phyloP scores from a whole-genome alignment of 176 grass and related monocot species.

The Lolium multiflorum region DNA sequence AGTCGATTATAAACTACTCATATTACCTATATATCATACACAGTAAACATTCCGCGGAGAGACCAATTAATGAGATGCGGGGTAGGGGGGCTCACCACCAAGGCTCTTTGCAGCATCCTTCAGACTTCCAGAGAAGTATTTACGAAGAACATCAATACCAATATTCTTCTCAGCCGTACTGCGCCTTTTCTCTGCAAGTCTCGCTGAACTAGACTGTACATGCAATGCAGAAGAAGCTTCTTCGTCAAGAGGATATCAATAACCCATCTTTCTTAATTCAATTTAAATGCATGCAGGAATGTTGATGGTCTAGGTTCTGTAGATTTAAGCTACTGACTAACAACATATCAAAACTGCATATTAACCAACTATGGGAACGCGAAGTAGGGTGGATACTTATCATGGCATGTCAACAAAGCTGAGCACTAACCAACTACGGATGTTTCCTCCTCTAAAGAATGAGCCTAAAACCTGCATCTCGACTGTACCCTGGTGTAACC shows the following conservation, averaged over 20 bases:
- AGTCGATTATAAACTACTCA: background rate
- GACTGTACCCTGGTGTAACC: background rate
- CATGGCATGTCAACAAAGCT: slow-evolving; percentile 6
- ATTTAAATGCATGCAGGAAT: slow-evolving; percentile 2
- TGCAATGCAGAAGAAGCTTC: slow-evolving; percentile 45
- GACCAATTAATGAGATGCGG: background rate
- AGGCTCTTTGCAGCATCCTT: slow-evolving; percentile 92
- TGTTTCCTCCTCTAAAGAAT: background rate
- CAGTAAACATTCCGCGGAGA: background rate
- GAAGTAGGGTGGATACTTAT: background rate
- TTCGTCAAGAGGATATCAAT: slow-evolving; percentile 12
- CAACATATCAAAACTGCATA: background rate
- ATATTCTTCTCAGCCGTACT: slow-evolving; percentile 84
- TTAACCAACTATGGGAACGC: background rate
- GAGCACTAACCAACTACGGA: background rate
- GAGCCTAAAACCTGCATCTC: background rate
- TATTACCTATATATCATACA: slow-evolving; percentile 24
- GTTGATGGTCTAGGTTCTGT: slow-evolving; percentile 12
- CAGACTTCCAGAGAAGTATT: slow-evolving; percentile 89
- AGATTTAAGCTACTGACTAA: slow-evolving; percentile 1
- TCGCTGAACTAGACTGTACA: slow-evolving; percentile 52
- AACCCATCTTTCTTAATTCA: slow-evolving; percentile 10
- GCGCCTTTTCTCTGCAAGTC: slow-evolving; percentile 63
- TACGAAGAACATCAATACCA: slow-evolving; percentile 89
- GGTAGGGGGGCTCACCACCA: slow-evolving; percentile 64